A percentile compares a stretch with the other conserved stretches of the same genome.
Conservation (phyloP, 805 yeast species). For the Maudiozyma pseudohumilis region DNA sequence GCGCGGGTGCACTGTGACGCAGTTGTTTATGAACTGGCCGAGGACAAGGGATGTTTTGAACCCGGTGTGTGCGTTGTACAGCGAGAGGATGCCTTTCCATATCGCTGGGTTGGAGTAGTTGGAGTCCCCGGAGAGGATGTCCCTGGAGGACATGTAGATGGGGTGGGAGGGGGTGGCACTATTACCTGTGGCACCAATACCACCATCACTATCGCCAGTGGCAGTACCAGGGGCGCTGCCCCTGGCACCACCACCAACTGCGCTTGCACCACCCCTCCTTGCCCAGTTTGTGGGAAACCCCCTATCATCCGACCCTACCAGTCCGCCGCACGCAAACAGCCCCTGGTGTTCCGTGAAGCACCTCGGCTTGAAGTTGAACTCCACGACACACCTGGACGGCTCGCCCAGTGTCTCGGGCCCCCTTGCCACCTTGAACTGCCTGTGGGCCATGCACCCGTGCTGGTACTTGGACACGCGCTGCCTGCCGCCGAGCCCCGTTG, state of each 20-base stretch:
- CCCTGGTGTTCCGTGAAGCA: conserved; percentile 56
- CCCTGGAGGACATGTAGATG: conserved; percentile 23
- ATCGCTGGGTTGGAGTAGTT: conserved; percentile 24
- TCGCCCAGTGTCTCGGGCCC: conserved; percentile 4
- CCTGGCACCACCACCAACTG: conserved; percentile 4
- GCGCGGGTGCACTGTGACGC: conserved; percentile 46
- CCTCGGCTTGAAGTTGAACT: conserved; percentile 57
- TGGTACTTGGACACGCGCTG: background rate
- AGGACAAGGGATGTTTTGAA: conserved; percentile 42
- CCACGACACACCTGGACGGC: conserved; percentile 32
- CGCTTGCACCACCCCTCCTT: no score
- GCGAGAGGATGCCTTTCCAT: conserved; percentile 43
- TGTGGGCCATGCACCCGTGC: background rate
- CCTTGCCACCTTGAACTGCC: background rate
- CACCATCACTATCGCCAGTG: conserved; percentile 1
- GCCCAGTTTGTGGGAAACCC: conserved; percentile 25
- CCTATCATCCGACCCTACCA: conserved; percentile 32
- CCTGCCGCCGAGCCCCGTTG: conserved; percentile 4
- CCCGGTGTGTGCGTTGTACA: conserved; percentile 40
- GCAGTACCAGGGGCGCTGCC: conserved; percentile 7
- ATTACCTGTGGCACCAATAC: background rate
- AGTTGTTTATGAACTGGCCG: conserved; percentile 79
- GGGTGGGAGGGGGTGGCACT: conserved; percentile 16
- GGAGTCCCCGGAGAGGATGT: conserved; percentile 20
- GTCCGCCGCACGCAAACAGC: conserved; percentile 43